A percentile compares a stretch with the other conserved stretches of the same genome.
phyloP scores from a whole-genome alignment of 2,329 filamentous ascomycete genomes.

The Botryotinia convoluta region DNA sequence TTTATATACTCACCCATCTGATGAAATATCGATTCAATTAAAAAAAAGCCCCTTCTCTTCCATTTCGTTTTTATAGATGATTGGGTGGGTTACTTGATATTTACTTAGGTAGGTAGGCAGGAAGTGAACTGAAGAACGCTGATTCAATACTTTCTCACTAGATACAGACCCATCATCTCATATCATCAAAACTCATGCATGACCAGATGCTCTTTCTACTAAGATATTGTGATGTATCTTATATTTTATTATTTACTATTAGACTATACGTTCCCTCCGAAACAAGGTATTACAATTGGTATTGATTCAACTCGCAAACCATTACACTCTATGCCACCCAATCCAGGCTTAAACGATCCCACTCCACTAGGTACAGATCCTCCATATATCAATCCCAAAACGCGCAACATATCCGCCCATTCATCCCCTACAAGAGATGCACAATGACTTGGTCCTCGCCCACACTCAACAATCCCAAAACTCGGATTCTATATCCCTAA shows the following conservation, averaged over 20 bases:
- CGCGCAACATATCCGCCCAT: not conserved
- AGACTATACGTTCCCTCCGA: not conserved
- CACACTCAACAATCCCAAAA: not conserved
- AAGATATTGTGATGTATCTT: not conserved
- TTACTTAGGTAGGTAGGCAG: not conserved
- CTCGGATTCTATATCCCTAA: not conserved
- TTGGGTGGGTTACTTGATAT: not conserved
- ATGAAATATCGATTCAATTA: not conserved
- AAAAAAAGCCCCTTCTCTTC: no score
- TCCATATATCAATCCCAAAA: conserved; percentile 12
- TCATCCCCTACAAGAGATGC: not conserved
- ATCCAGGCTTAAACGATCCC: not conserved
- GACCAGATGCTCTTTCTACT: not conserved
- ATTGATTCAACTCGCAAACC: not conserved
- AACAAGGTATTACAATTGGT: conserved; percentile 3
- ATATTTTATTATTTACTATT: not conserved
- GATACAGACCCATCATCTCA: not conserved
- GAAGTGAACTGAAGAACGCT: not conserved
- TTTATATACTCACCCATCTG: no score
- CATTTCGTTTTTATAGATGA: not conserved
- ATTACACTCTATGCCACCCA: not conserved
- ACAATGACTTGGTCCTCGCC: not conserved
- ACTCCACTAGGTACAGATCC: not conserved
- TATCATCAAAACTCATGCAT: not conserved
- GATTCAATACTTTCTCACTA: not conserved